Evolutionary conservation across 306 rosid genomes (phyloP).

Genomic region (Malus sylvestris): DNA sequence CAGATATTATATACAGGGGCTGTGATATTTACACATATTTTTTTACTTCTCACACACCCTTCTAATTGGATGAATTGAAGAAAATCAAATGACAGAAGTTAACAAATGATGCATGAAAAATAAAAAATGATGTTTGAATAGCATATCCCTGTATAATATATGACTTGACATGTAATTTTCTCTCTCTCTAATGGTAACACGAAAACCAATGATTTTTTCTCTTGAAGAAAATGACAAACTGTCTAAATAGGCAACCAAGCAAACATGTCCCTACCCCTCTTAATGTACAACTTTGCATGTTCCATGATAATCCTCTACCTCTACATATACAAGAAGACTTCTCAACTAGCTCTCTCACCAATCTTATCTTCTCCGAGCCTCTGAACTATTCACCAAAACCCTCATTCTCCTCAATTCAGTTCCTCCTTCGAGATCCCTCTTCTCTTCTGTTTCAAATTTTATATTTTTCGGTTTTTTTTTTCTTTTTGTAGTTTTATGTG

Average conservation of each 20-base stretch:
- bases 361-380: conserved; percentile 16
- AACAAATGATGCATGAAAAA: fast-evolving
- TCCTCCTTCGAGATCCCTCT: background rate
- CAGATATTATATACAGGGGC: background rate
- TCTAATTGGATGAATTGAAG: no score
- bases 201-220: background rate
- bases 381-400: conserved; percentile 13
- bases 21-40: no score
- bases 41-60: no score
- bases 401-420: background rate
- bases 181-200: no score
- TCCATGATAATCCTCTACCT: conserved; percentile 15
- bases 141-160: no score
- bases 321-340: conserved; percentile 38
- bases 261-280: conserved; percentile 46
- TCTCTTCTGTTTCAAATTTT: conserved; percentile 13
- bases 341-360: conserved; percentile 19
- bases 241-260: conserved; percentile 30
- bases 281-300: conserved; percentile 27
- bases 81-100: no score
- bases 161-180: no score
- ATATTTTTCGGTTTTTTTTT: background rate
- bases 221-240: conserved; percentile 11
- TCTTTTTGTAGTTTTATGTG: conserved; percentile 29
- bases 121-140: no score